A percentile compares a stretch with the other conserved stretches of the same genome.
Evolutionary conservation across 805 yeast genomes (phyloP).

Genomic region (Teunomyces pallodes): DNA sequence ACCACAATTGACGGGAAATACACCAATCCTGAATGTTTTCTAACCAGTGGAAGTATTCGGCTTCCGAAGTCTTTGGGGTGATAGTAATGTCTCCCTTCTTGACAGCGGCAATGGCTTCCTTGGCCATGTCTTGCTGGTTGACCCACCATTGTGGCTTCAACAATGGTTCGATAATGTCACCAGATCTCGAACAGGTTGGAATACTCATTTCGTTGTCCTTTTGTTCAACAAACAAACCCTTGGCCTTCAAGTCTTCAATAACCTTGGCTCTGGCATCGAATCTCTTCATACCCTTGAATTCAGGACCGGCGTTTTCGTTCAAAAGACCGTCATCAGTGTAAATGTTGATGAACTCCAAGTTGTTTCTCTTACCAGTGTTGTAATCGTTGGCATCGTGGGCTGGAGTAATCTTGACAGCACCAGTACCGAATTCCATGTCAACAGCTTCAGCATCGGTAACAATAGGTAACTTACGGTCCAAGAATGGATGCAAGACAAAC

Average conservation of each 20-base stretch:
- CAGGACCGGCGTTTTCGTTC: slow-evolving; percentile 86
- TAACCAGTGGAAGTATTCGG: slow-evolving; percentile 93
- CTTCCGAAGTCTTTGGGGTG: slow-evolving; percentile 84
- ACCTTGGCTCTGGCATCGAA: slow-evolving; percentile 90
- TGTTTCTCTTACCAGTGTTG: slow-evolving; percentile 91
- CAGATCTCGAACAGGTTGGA: slow-evolving; percentile 93
- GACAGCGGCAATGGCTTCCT: slow-evolving; percentile 82
- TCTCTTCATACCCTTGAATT: slow-evolving; percentile 87
- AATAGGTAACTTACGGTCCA: slow-evolving; percentile 82
- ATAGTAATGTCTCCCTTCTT: slow-evolving; percentile 76
- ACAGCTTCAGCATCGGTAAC: slow-evolving; percentile 90
- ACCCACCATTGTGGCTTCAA: slow-evolving; percentile 99
- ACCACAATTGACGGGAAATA: slow-evolving; percentile 86
- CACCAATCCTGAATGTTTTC: slow-evolving; percentile 99
- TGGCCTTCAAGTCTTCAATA: slow-evolving; percentile 71
- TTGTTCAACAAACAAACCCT: slow-evolving; percentile 77
- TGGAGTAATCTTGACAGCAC: slow-evolving; percentile 99
- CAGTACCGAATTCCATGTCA: slow-evolving; percentile 99
- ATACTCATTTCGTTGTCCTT: slow-evolving; percentile 94
- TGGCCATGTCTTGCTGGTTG: slow-evolving; percentile 83
- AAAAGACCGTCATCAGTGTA: slow-evolving; percentile 88
- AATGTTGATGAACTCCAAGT: slow-evolving; percentile 83
- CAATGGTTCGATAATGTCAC: slow-evolving; percentile 94
- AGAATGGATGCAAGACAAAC: slow-evolving; percentile 84
- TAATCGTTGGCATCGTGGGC: slow-evolving; percentile 98